Evolutionary conservation across 2,329 filamentous ascomycete genomes (phyloP), one percentile per base, ranked within the genome.

Genomic region (Mariannaea elegans): DNA sequence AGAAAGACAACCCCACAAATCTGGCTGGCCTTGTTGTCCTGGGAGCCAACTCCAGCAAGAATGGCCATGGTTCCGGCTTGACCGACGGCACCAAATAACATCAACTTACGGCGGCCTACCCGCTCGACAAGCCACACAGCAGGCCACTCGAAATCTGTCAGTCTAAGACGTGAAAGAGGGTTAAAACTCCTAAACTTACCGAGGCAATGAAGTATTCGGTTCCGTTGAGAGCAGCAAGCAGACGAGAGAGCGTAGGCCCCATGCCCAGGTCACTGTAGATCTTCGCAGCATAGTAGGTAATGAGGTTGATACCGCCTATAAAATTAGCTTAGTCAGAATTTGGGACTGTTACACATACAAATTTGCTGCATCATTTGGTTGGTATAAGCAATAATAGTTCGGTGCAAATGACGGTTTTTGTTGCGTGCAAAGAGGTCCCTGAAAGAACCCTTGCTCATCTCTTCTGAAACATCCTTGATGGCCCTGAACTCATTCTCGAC

Each of bases 401-500:
- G 80, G 46, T 81, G 88, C 3, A 88, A 79, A 38, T 73, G 68
- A 24, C 88, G 82, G 81, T 87, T 88, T 54, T 82, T 73, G 23
- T 83, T 81, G 7, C 84, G 80, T 12, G 77, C 82, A 68, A 89
- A 88, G 74, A 89, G 82, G 52, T 87, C 80, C 2, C 70, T 71
- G 80, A 84, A 89, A 2, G 81, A 84, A 4, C 85, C 81, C 52
- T 90, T 88, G 27, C 87, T 88, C 51, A 81, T 78, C 71, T 93
- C 90, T n/a, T 87, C 76, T n/a, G 91, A 88, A 1, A 90, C 86
- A 52, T 88, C 84, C 64, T 84, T 84, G 70, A 90, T 90, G 60
- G 87, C 83, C 42, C 79, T 77, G 71, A 84, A 87, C 68, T 89
- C 86, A 13, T 77, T 75, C 14, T 85, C 74, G 42, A 90, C 84